phyloP scores from a whole-genome alignment of 495 filamentous ascomycete species.

The Parachaetomium inaequale region DNA sequence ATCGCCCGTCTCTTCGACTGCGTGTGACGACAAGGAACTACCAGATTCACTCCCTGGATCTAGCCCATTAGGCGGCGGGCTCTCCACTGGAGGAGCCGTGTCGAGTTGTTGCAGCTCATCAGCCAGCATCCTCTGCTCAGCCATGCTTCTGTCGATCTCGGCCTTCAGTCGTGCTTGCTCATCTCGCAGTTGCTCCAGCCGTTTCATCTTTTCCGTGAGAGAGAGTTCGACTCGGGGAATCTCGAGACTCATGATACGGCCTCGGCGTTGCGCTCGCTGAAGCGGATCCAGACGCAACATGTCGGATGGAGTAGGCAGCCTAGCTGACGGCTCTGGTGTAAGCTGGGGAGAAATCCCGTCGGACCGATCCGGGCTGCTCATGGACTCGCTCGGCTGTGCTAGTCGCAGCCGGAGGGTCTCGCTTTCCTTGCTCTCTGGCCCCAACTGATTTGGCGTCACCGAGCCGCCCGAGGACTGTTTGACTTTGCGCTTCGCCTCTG shows the following conservation, averaged over 20 bases:
- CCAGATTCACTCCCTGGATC: constrained; percentile 8
- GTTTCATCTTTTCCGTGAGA: constrained; percentile 48
- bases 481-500: constrained; percentile 60
- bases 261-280: constrained; percentile 42
- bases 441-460: constrained; percentile 25
- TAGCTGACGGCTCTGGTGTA: constrained; percentile 22
- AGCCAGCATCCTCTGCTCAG: constrained; percentile 45
- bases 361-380: constrained; percentile 14
- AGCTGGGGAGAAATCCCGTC: constrained; percentile 23
- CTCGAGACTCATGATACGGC: constrained; percentile 54
- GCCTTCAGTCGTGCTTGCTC: constrained; percentile 58
- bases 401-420: constrained; percentile 13
- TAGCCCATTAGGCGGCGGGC: constrained; percentile 12
- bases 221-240: constrained; percentile 56
- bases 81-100: constrained; percentile 34
- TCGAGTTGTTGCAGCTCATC: constrained; percentile 55
- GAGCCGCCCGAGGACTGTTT: constrained; percentile 28
- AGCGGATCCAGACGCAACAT: constrained; percentile 14
- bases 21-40: neutral
- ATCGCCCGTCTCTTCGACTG: neutral
- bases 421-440: constrained; percentile 34
- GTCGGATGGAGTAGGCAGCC: constrained; percentile 23
- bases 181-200: constrained; percentile 50
- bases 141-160: constrained; percentile 50
- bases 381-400: neutral